Evolutionary conservation across 805 yeast genomes (phyloP), one percentile per base, ranked within the genome.

Genomic region (Zygoascus flipseniorum): DNA sequence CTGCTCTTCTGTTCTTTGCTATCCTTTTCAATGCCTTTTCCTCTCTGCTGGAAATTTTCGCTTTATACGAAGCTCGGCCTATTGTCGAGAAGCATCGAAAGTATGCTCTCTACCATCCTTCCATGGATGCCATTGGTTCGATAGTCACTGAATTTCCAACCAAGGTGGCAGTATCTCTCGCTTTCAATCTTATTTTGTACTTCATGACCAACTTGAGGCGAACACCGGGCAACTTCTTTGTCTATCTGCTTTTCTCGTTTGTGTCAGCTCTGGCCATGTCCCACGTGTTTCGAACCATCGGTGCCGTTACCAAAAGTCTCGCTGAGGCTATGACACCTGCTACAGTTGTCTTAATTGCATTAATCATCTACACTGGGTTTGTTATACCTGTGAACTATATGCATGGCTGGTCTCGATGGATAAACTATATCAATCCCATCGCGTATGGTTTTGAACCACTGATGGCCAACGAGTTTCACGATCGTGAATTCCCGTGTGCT

Each of bases 111-210:
- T 81, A 81, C 58, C 82, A 76, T 56, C 84, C 85, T 11, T 70
- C 80, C 51, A 83, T 87, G 5, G 83, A 83, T 60, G 85, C 87
- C 0, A 60, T 83, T 44, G 82, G 86, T 0, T 77, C 82, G 2
- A 73, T 82, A 53, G 56, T 81, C n/a, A 73, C 84, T 8, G 85
- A 82, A 60, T 57, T 81, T 37, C 86, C 85, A 4, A 63, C 73
- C 48, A 79, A 80, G 61, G 43, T 78, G 18, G 41, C 70, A 11
- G 68, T 73, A 16, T 68, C 76, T 31, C 56, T 79, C 41, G 64
- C 69, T 2, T 81, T 82, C 71, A 75, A 76, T 59, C 60, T 81
- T 48, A 63, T 74, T 13, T 69, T 71, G 54, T 82, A 81, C 65
- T 82, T 80, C 63, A 67, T 82, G 76, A 74, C 77, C 11, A 67